Evolutionary conservation across 257 asterid species (phyloP), one percentile per base, ranked within the genome.

Genomic region (Thymus mandschuricus): DNA sequence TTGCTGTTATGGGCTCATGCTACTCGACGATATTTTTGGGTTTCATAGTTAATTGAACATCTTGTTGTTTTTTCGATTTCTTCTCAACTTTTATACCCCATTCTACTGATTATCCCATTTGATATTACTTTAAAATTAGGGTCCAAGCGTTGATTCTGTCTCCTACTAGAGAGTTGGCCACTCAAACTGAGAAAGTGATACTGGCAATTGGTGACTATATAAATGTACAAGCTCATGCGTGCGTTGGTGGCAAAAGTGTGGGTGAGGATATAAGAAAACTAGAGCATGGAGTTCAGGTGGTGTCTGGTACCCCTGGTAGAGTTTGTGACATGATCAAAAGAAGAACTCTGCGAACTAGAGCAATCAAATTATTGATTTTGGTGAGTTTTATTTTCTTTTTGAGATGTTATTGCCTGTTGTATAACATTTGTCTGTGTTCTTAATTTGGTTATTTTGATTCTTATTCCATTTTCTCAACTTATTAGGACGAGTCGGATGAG

Each of bases 401-500:
- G 33, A 48, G 46, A 41, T 67, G 0, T 30, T 30, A 13, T 40
- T 52, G 12, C 15, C 9, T 5, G 10, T 51, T 49, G 1, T 34
- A 27, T 51, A 35, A 40, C 63, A 31, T 61, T 48, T 6, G 8
- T 68, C 15, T 33, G 15, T 10, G 8, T 8, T 1, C 58, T 45
- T 21, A 10, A 50, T 50, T 40, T 21, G 27, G 57, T 38, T 31
- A 6, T 59, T 44, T 15, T 56, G 61, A 49, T 66, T 61, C 59
- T 72, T 44, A 64, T 57, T 28, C 30, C 9, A 0, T 65, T 57
- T 34, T 70, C 54, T 46, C 13, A 68, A 60, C 38, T 40, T 79
- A 21, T 55, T 58, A 92, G 98, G 98, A 90, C 69, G 98, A 92
- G 71, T 93, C 96, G 70, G 98, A 93, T 77, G 97, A 93, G 84